Conservation (phyloP, 305 asterid genomes). For the Solanum hybrid region DNA sequence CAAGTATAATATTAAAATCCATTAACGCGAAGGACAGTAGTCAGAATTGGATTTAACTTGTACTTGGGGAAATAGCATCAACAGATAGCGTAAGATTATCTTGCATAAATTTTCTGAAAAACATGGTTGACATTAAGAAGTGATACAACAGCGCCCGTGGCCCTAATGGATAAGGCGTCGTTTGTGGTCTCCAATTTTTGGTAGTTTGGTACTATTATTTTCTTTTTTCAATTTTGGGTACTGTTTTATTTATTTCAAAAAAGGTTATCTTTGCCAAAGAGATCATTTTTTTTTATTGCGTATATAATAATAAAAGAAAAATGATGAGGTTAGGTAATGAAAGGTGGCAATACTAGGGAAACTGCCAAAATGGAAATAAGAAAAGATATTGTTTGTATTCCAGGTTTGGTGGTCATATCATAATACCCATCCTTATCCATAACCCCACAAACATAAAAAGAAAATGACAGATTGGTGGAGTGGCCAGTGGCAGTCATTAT, state of each 20-base stretch:
- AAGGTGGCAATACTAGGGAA: background rate
- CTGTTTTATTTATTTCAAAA: background rate
- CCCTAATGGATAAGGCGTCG: conserved; percentile 68
- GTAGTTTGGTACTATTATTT: background rate
- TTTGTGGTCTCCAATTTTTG: background rate
- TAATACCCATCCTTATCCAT: background rate
- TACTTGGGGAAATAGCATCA: background rate
- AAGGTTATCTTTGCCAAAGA: background rate
- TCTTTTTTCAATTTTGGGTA: background rate
- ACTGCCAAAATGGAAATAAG: background rate
- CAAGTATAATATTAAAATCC: background rate
- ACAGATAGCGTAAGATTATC: background rate
- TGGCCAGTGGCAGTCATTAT: background rate
- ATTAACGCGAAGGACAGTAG: background rate
- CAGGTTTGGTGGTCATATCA: background rate
- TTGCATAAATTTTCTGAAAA: background rate
- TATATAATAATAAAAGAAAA: background rate
- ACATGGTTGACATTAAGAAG: background rate
- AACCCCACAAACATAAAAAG: background rate
- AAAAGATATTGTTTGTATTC: background rate
- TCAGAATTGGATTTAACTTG: background rate
- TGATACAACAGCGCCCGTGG: conserved; percentile 34
- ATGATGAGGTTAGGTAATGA: background rate
- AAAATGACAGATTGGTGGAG: background rate
- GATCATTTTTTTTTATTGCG: background rate